These are phyloP conservation scores for Lactarius indigo DNA, from an alignment of 768 basidiomycete genomes.

Conservation along the genomic window DNA sequence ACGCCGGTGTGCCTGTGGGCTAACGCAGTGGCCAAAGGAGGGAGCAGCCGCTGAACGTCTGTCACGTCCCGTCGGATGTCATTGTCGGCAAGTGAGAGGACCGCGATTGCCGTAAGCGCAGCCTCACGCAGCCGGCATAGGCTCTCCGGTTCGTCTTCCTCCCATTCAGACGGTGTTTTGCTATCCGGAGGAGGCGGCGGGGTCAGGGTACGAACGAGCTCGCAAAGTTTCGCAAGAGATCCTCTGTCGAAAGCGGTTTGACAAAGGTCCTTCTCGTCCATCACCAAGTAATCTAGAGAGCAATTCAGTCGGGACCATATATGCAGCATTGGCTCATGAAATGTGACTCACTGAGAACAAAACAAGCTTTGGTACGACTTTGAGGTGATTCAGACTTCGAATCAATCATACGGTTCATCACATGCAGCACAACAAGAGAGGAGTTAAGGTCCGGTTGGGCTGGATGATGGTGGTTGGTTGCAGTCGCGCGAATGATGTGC, in stretches of 20 bases:
- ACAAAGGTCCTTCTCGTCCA: conserved; percentile 66
- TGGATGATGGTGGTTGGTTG: conserved; percentile 30
- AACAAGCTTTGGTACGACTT: conserved; percentile 65
- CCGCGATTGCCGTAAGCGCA: conserved; percentile 66
- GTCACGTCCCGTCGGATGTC: conserved; percentile 68
- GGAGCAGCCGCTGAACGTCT: conserved; percentile 53
- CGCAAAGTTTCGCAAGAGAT: conserved; percentile 52
- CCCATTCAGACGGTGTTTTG: conserved; percentile 47
- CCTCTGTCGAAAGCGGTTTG: conserved; percentile 68
- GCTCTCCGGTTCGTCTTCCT: conserved; percentile 68
- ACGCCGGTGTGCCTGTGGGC: conserved; percentile 66
- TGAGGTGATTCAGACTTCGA: conserved; percentile 40
- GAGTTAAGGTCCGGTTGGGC: conserved; percentile 42
- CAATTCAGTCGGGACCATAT: background rate
- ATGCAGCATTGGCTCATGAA: background rate
- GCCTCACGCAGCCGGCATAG: conserved; percentile 64
- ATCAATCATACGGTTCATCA: conserved; percentile 58
- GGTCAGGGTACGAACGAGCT: conserved; percentile 51
- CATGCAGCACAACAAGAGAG: conserved; percentile 61
- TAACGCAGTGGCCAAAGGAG: conserved; percentile 52
- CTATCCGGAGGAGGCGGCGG: conserved; percentile 34
- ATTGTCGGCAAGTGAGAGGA: conserved; percentile 69
- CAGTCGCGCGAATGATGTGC: conserved; percentile 54
- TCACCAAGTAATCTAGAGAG: conserved; percentile 57
- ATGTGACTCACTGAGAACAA: conserved; percentile 59